Evolutionary conservation across 345 rosid species (phyloP), one percentile per base, ranked within the genome.

Genomic region (Moringa oleifera): DNA sequence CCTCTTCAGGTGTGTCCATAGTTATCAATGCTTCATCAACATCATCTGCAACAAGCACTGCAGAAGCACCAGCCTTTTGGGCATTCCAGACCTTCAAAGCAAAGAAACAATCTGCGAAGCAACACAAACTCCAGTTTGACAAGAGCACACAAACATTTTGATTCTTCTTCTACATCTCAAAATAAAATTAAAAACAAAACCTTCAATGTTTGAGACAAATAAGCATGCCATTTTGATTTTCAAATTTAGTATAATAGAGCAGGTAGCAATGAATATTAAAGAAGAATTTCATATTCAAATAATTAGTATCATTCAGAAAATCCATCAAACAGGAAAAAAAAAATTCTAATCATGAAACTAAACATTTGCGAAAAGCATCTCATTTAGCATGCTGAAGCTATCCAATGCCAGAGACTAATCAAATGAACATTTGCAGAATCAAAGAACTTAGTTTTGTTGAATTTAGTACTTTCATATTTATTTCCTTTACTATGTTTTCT

Each of bases 21-120:
- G 99, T 94, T 52, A 90, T 90, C 61, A 94, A 73, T 49, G 93
- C 73, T 59, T 94, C 99, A 33, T 86, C 91, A 13, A 84, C 75
- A 80, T 86, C 66, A 68, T 94, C 99, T 0, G 92, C 95, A 45
- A 94, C 96, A 70, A 94, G 97, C 53, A 94, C 97, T 20, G 97
- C 99, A 15, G 97, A 85, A 58, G 99, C 99, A 51, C 97, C 96
- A 0, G 86, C 97, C 75, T 85, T 86, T 77, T 94, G 99, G 31
- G 90, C 96, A 79, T 90, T 94, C 96, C 96, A 94, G 0, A 86
- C 97, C 76, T 94, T 94, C 69, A 90, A 79, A 41, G 99, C 92
- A 49, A 94, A 94, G 73, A 86, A 88, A 76, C 99, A 94, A 81
- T 88, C 99, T 94, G 82, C 73, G 59, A 67, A 71, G 65, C 54